phyloP scores from a whole-genome alignment of 352 stramenopile species.

The Phytophthora macrochlamydospora region DNA sequence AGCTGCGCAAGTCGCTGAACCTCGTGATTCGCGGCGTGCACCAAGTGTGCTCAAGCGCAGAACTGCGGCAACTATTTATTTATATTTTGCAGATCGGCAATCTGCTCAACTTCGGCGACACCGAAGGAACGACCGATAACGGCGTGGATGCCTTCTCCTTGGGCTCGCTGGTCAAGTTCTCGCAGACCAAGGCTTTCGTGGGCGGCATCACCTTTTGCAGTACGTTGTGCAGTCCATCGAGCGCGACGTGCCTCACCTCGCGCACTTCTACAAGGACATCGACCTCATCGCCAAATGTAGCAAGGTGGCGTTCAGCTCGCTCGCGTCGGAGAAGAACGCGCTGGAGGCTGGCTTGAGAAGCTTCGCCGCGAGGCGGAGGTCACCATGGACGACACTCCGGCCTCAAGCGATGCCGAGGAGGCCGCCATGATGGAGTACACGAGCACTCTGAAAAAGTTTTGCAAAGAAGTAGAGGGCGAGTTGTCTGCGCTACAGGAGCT shows the following conservation, averaged over 20 bases:
- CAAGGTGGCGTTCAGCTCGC: slow-evolving; percentile 69
- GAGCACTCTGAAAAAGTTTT: slow-evolving; percentile 63
- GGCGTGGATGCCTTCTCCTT: slow-evolving; percentile 74
- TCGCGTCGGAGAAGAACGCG: slow-evolving; percentile 73
- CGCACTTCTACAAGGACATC: slow-evolving; percentile 79
- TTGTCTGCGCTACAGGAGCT: slow-evolving; percentile 52
- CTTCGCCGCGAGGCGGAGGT: slow-evolving; percentile 57
- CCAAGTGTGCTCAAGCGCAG: slow-evolving; percentile 78
- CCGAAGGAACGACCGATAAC: slow-evolving; percentile 31
- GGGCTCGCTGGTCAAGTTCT: slow-evolving; percentile 83
- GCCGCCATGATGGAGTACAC: slow-evolving; percentile 40
- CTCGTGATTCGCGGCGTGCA: slow-evolving; percentile 80
- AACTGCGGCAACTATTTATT: slow-evolving; percentile 83
- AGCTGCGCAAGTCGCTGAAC: slow-evolving; percentile 75
- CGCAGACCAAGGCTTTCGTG: slow-evolving; percentile 87
- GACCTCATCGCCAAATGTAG: slow-evolving; percentile 75
- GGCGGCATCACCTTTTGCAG: slow-evolving; percentile 84
- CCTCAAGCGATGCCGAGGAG: slow-evolving; percentile 32
- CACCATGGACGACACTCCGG: slow-evolving; percentile 15
- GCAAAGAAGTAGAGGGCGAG: slow-evolving; percentile 63
- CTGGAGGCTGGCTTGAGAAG: slow-evolving; percentile 66
- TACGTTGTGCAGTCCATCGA: slow-evolving; percentile 89
- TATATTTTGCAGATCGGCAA: slow-evolving; percentile 88
- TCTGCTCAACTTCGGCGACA: slow-evolving; percentile 75
- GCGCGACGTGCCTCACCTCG: slow-evolving; percentile 73